Evolutionary conservation across 75 land plant species (phyloP), one percentile per base, ranked within the genome.

Genomic region (Ceratopteris richardii): DNA sequence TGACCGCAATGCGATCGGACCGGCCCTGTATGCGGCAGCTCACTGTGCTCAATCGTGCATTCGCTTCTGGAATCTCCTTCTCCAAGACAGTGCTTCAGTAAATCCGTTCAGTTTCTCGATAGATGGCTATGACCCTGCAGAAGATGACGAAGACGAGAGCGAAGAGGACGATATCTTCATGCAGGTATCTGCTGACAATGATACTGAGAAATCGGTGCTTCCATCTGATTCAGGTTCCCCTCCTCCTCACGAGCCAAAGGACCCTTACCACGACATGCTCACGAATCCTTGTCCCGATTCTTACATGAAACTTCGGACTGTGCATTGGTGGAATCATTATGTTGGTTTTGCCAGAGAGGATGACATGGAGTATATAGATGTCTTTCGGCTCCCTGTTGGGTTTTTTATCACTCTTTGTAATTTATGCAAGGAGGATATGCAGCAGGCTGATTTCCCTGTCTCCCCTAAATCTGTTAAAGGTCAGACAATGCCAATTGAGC

Each of bases 321-420:
- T 57, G 36, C 64, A 65, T 37, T 65, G 67, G 67, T 65, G 67
- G 67, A 65, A 57, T 60, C 67, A 60, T 25, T 36, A 57, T 44
- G 46, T 31, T 18, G 62, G 44, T 25, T 44, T 43, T 60, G 67
- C 55, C 27, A 59, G 27, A 19, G 46, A 30, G n/a, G 51, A 56
- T 1, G 67, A 65, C 41, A 44, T 50, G 13, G 29, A 56, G 16
- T 65, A 48, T 29, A 41, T 31, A 28, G 42, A 18, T 3, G 55
- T 65, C 26, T 65, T 65, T 41, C 40, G 66, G 39, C 46, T 65
- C 23, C 62, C 67, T 22, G 30, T 65, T 19, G 64, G 55, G 28
- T 57, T 58, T 19, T 59, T 57, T 23, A 33, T 29, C 29, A 31
- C 31, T 27, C 25, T 65, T 17, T 61, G 64, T 19, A 29, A 33